These are phyloP conservation scores for Aphanomyces astaci DNA, from an alignment of 352 stramenopile species.

Conservation along the genomic window DNA sequence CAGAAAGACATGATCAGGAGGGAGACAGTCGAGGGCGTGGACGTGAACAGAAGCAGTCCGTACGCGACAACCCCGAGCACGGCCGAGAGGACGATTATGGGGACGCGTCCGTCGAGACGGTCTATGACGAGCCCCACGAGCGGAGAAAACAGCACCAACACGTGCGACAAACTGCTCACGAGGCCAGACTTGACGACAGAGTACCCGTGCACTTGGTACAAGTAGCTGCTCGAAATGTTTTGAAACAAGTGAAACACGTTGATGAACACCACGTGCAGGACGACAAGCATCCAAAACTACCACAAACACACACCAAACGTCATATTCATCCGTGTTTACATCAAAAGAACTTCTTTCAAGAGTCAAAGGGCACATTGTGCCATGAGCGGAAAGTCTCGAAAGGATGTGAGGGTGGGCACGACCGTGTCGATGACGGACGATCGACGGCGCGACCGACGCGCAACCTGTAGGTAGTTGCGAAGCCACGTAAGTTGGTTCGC, in stretches of 20 bases:
- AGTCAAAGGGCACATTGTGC: no score
- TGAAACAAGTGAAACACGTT: conserved; percentile 33
- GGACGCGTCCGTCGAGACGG: conserved; percentile 29
- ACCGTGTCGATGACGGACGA: background rate
- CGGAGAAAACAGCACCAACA: conserved; percentile 29
- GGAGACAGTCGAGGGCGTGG: conserved; percentile 7
- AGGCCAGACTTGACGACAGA: conserved; percentile 27
- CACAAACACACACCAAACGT: no score
- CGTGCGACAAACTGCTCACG: conserved; percentile 23
- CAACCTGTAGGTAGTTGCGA: background rate
- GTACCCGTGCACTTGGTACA: conserved; percentile 24
- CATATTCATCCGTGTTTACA: no score
- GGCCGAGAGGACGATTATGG: conserved; percentile 21
- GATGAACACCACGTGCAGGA: conserved; percentile 30
- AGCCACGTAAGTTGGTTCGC: conserved; percentile 15
- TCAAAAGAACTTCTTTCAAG: no score
- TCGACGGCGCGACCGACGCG: background rate
- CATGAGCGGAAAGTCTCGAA: conserved; percentile 1
- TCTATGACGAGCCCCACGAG: conserved; percentile 33
- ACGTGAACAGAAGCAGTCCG: conserved; percentile 22
- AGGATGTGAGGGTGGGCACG: background rate
- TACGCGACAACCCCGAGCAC: conserved; percentile 21
- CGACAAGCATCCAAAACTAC: conserved; percentile 31
- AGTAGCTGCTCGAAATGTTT: conserved; percentile 31
- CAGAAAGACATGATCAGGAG: conserved; percentile 25